Evolutionary conservation across 768 basidiomycete genomes (phyloP).

Genomic region (Mycena alexandri): DNA sequence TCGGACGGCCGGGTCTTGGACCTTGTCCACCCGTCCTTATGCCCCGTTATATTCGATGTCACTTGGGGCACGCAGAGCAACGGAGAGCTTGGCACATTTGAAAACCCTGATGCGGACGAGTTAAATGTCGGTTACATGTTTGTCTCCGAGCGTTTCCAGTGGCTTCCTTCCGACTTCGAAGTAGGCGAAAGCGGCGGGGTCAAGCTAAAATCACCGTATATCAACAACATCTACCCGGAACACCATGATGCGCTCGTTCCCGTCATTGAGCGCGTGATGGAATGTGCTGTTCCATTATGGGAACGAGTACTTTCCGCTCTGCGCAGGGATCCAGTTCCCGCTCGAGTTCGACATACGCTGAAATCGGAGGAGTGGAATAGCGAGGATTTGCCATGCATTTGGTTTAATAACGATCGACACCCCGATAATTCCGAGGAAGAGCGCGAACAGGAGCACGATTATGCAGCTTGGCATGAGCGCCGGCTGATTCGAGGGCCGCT

Average conservation of each 20-base stretch:
- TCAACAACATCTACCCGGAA: slow-evolving; percentile 43
- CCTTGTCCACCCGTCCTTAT: slow-evolving; percentile 50
- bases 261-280: slow-evolving; percentile 40
- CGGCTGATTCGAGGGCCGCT: slow-evolving; percentile 3
- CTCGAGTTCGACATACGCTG: neutral
- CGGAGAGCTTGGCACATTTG: slow-evolving; percentile 4
- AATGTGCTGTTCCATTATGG: slow-evolving; percentile 42
- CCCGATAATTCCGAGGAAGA: slow-evolving; percentile 2
- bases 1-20: slow-evolving; percentile 47
- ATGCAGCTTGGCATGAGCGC: neutral
- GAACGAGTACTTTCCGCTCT: slow-evolving; percentile 38
- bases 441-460: neutral
- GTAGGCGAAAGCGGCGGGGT: slow-evolving; percentile 20
- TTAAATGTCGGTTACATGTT: slow-evolving; percentile 1
- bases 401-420: neutral
- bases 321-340: slow-evolving; percentile 10
- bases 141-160: slow-evolving; percentile 31
- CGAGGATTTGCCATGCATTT: slow-evolving; percentile 10
- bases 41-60: slow-evolving; percentile 41
- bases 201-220: slow-evolving; percentile 39
- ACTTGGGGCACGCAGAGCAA: slow-evolving; percentile 28
- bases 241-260: slow-evolving; percentile 32
- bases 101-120: slow-evolving; percentile 6
- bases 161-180: slow-evolving; percentile 39
- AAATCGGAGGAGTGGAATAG: neutral